Conservation (phyloP, 208 protist genomes). For the Spongospora subterranea region DNA sequence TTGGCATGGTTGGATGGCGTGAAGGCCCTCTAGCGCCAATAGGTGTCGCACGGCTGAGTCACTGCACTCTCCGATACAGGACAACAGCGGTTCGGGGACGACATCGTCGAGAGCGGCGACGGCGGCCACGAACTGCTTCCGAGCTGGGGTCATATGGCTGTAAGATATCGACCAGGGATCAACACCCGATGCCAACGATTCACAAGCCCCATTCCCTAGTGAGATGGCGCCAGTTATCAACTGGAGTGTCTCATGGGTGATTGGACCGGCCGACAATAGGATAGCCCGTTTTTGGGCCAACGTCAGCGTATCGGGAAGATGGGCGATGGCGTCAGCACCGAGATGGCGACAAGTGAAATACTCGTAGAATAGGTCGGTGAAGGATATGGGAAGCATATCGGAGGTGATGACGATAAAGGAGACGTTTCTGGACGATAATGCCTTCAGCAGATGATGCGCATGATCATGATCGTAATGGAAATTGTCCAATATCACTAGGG, state of each 20-base stretch:
- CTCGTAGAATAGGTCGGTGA: neutral
- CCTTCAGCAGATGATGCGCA: neutral
- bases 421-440: neutral
- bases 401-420: neutral
- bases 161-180: too few relatives aligned
- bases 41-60: neutral
- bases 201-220: too few relatives aligned
- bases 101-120: neutral
- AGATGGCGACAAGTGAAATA: neutral
- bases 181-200: too few relatives aligned
- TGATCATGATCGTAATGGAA: neutral
- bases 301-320: neutral
- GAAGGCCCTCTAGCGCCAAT: neutral
- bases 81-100: neutral
- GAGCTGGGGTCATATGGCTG: too few relatives aligned
- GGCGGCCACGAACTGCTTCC: neutral
- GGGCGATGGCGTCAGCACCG: neutral
- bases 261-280: neutral
- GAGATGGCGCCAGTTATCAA: too few relatives aligned
- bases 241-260: too few relatives aligned
- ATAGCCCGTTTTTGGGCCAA: neutral
- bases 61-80: neutral
- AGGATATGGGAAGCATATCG: neutral
- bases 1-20: neutral
- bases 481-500: neutral